phyloP scores from a whole-genome alignment of 495 filamentous ascomycete species.

The Penicillium coprophilum region DNA sequence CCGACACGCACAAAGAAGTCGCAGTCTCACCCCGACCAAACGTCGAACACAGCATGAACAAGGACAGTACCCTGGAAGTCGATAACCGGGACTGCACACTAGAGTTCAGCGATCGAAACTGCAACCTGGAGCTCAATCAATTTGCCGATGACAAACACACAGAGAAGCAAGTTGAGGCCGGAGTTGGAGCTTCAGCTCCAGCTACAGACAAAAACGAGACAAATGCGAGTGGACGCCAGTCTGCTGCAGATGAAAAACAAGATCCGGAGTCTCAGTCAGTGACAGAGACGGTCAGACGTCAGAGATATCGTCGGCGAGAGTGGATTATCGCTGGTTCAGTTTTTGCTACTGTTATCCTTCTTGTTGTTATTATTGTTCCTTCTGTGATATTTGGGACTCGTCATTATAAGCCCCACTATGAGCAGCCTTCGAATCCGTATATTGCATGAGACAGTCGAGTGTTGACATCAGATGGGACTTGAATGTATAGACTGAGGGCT shows the following conservation, averaged over 20 bases:
- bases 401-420: slow-evolving; percentile 2
- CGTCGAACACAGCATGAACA: not conserved
- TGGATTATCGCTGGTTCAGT: slow-evolving; percentile 7
- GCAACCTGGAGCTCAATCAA: slow-evolving; percentile 7
- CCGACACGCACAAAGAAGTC: slow-evolving; percentile 8
- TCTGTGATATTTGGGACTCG: slow-evolving; percentile 9
- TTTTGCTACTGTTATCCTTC: slow-evolving; percentile 3
- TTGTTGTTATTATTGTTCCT: slow-evolving; percentile 13
- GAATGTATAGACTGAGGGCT: not conserved
- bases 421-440: not conserved
- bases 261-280: slow-evolving; percentile 1
- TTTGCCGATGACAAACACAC: slow-evolving; percentile 3
- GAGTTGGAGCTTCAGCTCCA: not conserved
- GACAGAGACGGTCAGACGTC: slow-evolving; percentile 5
- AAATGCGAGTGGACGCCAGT: not conserved
- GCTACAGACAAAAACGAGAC: not conserved
- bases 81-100: slow-evolving; percentile 4
- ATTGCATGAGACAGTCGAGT: not conserved
- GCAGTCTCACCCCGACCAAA: not conserved
- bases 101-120: slow-evolving; percentile 6
- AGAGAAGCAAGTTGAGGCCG: slow-evolving; percentile 3
- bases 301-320: slow-evolving; percentile 4
- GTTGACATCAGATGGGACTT: not conserved
- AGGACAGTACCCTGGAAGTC: slow-evolving; percentile 7
- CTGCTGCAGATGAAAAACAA: not conserved